Evolutionary conservation across 768 basidiomycete species (phyloP).

Genomic region (Goffeauzyma gilvescens): DNA sequence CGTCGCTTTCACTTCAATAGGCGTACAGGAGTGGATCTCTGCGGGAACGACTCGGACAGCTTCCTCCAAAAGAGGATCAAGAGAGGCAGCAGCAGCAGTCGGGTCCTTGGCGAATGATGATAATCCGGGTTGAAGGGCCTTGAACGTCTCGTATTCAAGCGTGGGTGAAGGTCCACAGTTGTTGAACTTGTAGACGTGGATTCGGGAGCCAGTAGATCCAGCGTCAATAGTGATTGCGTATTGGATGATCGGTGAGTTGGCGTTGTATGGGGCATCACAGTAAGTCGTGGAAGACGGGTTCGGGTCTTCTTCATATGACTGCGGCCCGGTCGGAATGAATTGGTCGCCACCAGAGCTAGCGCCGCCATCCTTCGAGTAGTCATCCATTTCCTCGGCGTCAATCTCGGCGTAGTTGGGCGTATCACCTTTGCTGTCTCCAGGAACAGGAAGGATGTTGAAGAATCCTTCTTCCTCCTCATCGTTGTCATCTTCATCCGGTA

Average conservation of each 20-base stretch:
- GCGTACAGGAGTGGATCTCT: slow-evolving; percentile 50
- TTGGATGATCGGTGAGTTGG: slow-evolving; percentile 48
- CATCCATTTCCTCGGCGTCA: slow-evolving; percentile 13
- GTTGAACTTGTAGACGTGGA: slow-evolving; percentile 98
- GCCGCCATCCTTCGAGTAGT: neutral
- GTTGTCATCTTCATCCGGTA: slow-evolving; percentile 9
- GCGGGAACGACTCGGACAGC: slow-evolving; percentile 61
- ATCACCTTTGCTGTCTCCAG: slow-evolving; percentile 6
- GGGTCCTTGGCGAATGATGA: slow-evolving; percentile 46
- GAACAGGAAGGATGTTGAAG: slow-evolving; percentile 17
- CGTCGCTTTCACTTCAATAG: slow-evolving; percentile 79
- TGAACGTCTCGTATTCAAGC: slow-evolving; percentile 88
- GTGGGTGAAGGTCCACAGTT: slow-evolving; percentile 55
- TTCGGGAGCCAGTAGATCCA: slow-evolving; percentile 87
- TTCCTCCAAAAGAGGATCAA: slow-evolving; percentile 62
- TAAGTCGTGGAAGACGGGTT: slow-evolving; percentile 53
- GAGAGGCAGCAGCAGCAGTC: slow-evolving; percentile 50
- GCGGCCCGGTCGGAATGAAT: slow-evolving; percentile 18
- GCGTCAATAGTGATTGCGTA: slow-evolving; percentile 97
- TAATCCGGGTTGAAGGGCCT: slow-evolving; percentile 59
- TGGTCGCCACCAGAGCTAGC: slow-evolving; percentile 2
- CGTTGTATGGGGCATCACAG: slow-evolving; percentile 44
- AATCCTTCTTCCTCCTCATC: slow-evolving; percentile 16
- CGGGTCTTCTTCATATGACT: slow-evolving; percentile 51
- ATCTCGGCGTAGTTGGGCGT: slow-evolving; percentile 12